Base-by-base conservation (phyloP, 2,329 filamentous ascomycete species). In the Celoporthe dispersa region DNA sequence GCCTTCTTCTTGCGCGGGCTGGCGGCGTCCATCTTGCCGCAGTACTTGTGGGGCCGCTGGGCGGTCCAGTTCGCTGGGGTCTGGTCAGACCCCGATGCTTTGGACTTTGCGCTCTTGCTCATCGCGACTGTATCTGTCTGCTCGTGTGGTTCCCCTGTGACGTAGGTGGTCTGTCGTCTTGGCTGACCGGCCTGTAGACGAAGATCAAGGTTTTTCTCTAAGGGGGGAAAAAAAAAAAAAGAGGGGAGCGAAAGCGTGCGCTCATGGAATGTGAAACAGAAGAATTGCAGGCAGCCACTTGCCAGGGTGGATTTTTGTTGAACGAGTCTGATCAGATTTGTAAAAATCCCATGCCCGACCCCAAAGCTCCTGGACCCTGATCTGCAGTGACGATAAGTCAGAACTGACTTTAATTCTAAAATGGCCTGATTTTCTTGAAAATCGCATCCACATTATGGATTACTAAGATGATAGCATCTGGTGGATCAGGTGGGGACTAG, bases 51-150 rank as follows among this genome's bases (percentile, higher is more conserved):
- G 1, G 70, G 65, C 1, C 70, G 68, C 12, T 51, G 64, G 55
- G 68, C 68, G 1, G 70, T 72, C 70, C 70, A 72, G 62, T 68
- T 70, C 61, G 63, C 22, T 1, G 70, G 70, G 0, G 57, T 28
- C 62, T 68, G 59, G 61, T 68, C 68, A 12, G 55, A 59, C 55
- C 35, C 37, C 57, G 64, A 6, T 57, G 55, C 70, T 76, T 62
- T 78, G 62, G 77, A 75, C 60, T 75, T 74, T 5, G 78, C 75
- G 66, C 75, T 75, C 57, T 69, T 75, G 67, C 61, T 65, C 70
- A 70, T 72, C 35, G 14, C 35, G 16, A 39, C 31, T n/a, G 74
- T 74, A 1, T n/a, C 12, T 9, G 7, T 11, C 16, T 5, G 5
- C 3, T 1, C 9, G 44, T 28, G 8, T 48, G 12, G 25, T 33